Evolutionary conservation across 495 filamentous ascomycete species (phyloP).

Genomic region (Penicillium goetzii): DNA sequence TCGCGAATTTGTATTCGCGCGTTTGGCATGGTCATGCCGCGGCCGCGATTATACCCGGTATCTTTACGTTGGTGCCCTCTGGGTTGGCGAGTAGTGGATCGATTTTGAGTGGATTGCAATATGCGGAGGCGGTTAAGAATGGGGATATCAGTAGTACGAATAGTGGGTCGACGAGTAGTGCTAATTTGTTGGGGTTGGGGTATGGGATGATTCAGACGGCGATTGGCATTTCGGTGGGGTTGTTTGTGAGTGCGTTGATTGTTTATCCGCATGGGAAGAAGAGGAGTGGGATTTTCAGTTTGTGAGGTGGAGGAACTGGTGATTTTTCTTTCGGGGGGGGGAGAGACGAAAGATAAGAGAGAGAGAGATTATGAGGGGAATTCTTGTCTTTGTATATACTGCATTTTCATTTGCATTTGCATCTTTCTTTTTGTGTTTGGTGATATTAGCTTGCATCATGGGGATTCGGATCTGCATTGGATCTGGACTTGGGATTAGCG

Average conservation of each 20-base stretch:
- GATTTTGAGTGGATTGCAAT: slow-evolving; percentile 75
- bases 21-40: slow-evolving; percentile 80
- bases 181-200: slow-evolving; percentile 41
- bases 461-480: too few relatives aligned
- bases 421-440: not conserved
- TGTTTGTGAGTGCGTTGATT: slow-evolving; percentile 78
- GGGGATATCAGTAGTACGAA: slow-evolving; percentile 12
- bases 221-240: slow-evolving; percentile 83
- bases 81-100: slow-evolving; percentile 80
- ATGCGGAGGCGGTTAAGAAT: slow-evolving; percentile 67
- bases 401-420: not conserved
- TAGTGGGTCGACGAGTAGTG: slow-evolving; percentile 17
- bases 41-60: slow-evolving; percentile 84
- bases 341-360: too few relatives aligned
- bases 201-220: slow-evolving; percentile 85
- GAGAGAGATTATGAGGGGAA: not conserved
- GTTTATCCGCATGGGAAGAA: slow-evolving; percentile 85
- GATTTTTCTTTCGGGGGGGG: too few relatives aligned
- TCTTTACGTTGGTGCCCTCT: slow-evolving; percentile 89
- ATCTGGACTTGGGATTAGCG: too few relatives aligned
- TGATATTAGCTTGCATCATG: too few relatives aligned
- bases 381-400: not conserved
- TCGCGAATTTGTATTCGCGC: slow-evolving; percentile 84
- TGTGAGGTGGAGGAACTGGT: slow-evolving; percentile 56
- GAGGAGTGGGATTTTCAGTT: slow-evolving; percentile 80